Conservation (phyloP, 2,329 filamentous ascomycete species). For the Drechslera avenae region DNA sequence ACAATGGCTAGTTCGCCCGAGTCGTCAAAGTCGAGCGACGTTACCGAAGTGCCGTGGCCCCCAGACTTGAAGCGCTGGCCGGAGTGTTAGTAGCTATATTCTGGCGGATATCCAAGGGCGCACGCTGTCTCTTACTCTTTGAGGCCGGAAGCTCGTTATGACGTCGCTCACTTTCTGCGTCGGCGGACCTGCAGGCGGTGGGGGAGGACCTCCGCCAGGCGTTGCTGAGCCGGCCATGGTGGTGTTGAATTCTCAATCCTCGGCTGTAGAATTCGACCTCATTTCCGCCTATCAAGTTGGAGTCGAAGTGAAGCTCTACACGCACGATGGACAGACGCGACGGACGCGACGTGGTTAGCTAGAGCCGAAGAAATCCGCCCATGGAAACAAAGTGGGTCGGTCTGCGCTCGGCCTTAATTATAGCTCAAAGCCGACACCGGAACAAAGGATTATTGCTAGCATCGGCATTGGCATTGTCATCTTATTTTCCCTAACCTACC, state of each 20-base stretch:
- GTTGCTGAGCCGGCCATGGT: conserved; percentile 44
- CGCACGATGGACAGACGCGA: too few relatives aligned
- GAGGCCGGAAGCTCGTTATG: conserved; percentile 76
- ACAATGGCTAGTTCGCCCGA: conserved; percentile 90
- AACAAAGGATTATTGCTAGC: conserved; percentile 20
- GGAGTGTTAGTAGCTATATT: conserved; percentile 23
- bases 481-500: neutral
- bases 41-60: conserved; percentile 65
- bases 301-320: conserved; percentile 2
- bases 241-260: conserved; percentile 9
- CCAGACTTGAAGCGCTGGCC: conserved; percentile 53
- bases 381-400: conserved; percentile 8
- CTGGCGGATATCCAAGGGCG: neutral
- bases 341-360: conserved; percentile 12
- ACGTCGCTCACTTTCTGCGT: conserved; percentile 73
- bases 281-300: neutral
- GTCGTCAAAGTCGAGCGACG: conserved; percentile 96
- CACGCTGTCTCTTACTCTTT: conserved; percentile 64
- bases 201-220: conserved; percentile 35
- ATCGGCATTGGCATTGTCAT: conserved; percentile 5
- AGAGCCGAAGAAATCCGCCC: conserved; percentile 22
- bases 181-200: conserved; percentile 43
- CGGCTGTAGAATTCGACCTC: conserved; percentile 5
- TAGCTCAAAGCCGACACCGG: conserved; percentile 18
- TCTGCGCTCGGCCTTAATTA: conserved; percentile 2